Base-by-base conservation (phyloP, 2,329 filamentous ascomycete genomes). In the Albophoma yamanashiensis region DNA sequence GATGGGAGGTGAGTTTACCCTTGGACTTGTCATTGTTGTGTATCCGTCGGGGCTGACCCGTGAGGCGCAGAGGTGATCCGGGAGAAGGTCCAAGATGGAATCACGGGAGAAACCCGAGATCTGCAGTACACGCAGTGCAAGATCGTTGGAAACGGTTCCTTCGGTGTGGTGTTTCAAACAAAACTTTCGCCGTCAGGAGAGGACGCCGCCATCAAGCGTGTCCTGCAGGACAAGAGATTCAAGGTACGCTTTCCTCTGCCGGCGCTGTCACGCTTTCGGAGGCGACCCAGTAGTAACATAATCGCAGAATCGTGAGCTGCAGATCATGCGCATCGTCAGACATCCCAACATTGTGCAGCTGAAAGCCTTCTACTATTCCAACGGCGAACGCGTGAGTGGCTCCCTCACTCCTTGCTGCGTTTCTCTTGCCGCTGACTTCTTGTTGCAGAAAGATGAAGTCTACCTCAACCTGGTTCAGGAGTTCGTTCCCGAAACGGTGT, bases 281-380 rank as follows among this genome's bases (percentile, higher is more conserved):
- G 25, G 38, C 9, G 25, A 31, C 42, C 34, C 36, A 27, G 39
- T 20, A 55, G 65, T 71, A 61, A 70, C 62, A 31, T n/a, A 11
- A 8, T n/a, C 27, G 43, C 73, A 99, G 94, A 99, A 99, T 74
- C 92, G 94, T 77, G 94, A 99, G 75, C 84, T 99, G 68, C 94
- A 99, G 76, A 99, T 99, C 74, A 99, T 99, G 94, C 89, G 94
- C 73, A 99, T 99, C 73, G 94, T 99, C 70, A 88, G 93, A 72
- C 94, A 99, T 75, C 94, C 94, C 60, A 99, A 99, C 78, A 97
- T 99, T 70, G 94, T 99, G 62, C 92, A 97, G 76, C 82, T 99
- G 65, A 99, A 99, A 80, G 94, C 94, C 58, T 99, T 99, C 79
- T 99, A 97, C 79, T 99, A 97, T 79, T 97, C 93, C 68, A 99